Conservation (phyloP, 805 yeast genomes). For the Sporopachydermia quercuum region DNA sequence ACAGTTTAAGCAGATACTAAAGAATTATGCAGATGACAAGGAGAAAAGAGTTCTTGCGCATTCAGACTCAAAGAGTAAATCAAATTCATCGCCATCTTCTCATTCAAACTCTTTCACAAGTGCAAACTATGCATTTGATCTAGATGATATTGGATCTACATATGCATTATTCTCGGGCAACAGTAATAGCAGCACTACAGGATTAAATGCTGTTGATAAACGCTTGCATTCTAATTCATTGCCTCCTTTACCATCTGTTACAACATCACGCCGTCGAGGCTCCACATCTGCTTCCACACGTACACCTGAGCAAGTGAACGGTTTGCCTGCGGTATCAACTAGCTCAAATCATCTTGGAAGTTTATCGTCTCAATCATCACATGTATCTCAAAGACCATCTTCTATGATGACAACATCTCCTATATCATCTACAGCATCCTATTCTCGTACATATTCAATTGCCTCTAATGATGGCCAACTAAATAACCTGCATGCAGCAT, state of each 20-base stretch:
- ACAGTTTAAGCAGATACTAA: constrained; percentile 20
- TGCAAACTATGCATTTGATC: background rate
- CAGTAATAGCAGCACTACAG: background rate
- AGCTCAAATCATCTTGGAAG: too few species aligned
- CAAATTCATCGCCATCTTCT: constrained; percentile 1
- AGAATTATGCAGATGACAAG: constrained; percentile 9
- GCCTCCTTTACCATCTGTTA: constrained; percentile 21
- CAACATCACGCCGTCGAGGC: constrained; percentile 17
- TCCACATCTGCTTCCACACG: constrained; percentile 12
- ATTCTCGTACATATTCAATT: background rate
- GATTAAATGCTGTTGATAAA: background rate
- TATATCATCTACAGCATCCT: background rate
- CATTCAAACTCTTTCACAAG: constrained; percentile 1
- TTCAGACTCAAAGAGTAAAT: background rate
- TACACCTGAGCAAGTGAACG: constrained; percentile 13
- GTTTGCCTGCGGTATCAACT: too few species aligned
- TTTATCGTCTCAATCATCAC: too few species aligned
- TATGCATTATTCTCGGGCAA: constrained; percentile 1
- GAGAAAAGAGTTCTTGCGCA: too few species aligned
- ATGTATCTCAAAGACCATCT: background rate
- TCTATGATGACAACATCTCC: background rate
- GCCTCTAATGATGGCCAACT: background rate
- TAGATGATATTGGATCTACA: background rate
- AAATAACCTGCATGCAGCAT: background rate
- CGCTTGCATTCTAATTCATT: constrained; percentile 15